Evolutionary conservation across 202 grass and related monocot genomes (phyloP), one percentile per base, ranked within the genome.

Genomic region (Musa balbisiana): DNA sequence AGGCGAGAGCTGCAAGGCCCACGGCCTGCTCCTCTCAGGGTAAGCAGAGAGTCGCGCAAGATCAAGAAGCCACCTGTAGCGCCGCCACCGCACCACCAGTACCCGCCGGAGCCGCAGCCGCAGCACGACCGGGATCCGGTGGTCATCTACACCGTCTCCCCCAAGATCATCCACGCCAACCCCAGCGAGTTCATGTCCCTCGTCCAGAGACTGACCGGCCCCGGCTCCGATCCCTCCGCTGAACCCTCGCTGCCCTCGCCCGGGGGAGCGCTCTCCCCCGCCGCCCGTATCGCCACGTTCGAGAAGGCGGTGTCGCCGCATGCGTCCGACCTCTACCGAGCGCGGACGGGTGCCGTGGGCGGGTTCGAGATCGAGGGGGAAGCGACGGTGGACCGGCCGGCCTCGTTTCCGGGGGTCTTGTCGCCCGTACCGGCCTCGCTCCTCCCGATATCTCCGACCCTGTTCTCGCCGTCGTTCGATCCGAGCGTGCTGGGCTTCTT

Each of bases 131-230:
- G 55, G 51, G 67, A 66, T 51, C 94, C 95, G 11, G 88, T 98
- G 12, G 90, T 99, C 85, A 94, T 99, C 87, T 99, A 94, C 89
- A 85, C 92, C 75, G 95, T 90, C 19, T 99, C 95, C 67, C 95
- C 91, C 77, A 99, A 99, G 78, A 67, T 99, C 68, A 90, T 99
- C 80, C 89, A 99, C 83, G 82, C 83, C 53, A 85, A 88, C 10
- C 87, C 95, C 67, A 75, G 75, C 79, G 95, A 99, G 73, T 99
- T 99, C 95, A 87, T 99, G 95, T 86, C 88, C 24, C 72, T 99
- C 60, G 95, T 99, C 51, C 95, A 99, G 85, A 65, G 83, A 1
- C 89, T 99, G 51, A 99, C 95, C 67, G 95, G 95, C 9, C 55
- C 69, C 19, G 67, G 78, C 84, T 3, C 83, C 78, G 11, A 62